Evolutionary conservation across 208 protist genomes (phyloP).

Genomic region (Crithidia sp.): DNA sequence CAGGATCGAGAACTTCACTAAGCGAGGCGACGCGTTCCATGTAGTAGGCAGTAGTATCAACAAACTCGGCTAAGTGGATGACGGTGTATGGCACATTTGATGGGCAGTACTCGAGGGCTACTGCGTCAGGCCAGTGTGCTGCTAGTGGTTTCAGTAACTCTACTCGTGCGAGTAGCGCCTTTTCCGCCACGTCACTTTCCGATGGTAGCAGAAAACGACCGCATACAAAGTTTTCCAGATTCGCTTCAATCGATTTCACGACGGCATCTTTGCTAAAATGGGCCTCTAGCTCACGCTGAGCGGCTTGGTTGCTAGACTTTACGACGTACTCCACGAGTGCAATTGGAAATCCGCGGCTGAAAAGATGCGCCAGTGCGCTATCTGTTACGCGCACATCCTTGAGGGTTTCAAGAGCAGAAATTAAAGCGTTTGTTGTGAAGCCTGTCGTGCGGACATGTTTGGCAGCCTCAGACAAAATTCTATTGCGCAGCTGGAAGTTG

Average conservation of each 20-base stretch:
- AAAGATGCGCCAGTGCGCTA: slow-evolving; percentile 39
- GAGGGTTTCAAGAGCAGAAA: slow-evolving; percentile 30
- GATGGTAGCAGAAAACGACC: slow-evolving; percentile 45
- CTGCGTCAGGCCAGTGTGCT: slow-evolving; percentile 63
- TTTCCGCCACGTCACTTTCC: slow-evolving; percentile 49
- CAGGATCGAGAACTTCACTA: slow-evolving; percentile 40
- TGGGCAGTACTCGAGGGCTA: slow-evolving; percentile 63
- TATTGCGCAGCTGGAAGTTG: slow-evolving; percentile 30
- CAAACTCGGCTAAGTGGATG: slow-evolving; percentile 69
- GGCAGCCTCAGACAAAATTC: slow-evolving; percentile 45
- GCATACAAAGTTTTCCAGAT: slow-evolving; percentile 58
- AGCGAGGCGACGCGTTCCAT: slow-evolving; percentile 72
- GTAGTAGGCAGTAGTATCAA: slow-evolving; percentile 73
- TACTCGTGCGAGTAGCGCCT: slow-evolving; percentile 58
- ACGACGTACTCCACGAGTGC: slow-evolving; percentile 74
- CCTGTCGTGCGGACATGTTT: slow-evolving; percentile 48
- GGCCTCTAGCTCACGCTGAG: slow-evolving; percentile 48
- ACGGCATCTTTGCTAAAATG: slow-evolving; percentile 63
- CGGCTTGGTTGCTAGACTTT: slow-evolving; percentile 41
- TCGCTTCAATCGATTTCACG: slow-evolving; percentile 47
- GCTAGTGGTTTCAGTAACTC: slow-evolving; percentile 47
- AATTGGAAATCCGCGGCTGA: slow-evolving; percentile 64
- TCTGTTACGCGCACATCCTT: slow-evolving; percentile 21
- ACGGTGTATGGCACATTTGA: slow-evolving; percentile 73
- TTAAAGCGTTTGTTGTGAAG: slow-evolving; percentile 45